phyloP scores from a whole-genome alignment of 805 yeast species.

The Sugiyamaella valdiviana region DNA sequence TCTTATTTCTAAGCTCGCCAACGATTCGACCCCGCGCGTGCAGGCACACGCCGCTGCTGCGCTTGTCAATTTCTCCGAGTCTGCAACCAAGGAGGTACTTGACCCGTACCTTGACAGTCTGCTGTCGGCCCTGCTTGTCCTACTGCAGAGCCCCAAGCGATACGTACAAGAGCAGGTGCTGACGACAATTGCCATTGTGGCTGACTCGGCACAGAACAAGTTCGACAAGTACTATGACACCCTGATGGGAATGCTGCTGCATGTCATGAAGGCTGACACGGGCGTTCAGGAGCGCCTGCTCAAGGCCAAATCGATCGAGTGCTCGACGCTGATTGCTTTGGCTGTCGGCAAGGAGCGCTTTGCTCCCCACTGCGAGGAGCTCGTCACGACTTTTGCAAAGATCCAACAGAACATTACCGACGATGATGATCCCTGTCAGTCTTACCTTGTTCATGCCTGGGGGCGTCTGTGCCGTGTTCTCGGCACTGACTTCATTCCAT shows the following conservation, averaged over 20 bases:
- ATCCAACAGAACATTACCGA: conserved; percentile 49
- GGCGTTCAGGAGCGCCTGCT: conserved; percentile 72
- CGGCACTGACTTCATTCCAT: conserved; percentile 81
- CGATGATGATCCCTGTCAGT: conserved; percentile 82
- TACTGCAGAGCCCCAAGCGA: conserved; percentile 78
- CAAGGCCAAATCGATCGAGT: conserved; percentile 92
- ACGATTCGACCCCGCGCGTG: conserved; percentile 69
- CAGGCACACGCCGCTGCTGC: conserved; percentile 99
- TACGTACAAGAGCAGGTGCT: conserved; percentile 96
- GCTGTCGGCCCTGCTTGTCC: conserved; percentile 62
- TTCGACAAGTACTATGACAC: conserved; percentile 91
- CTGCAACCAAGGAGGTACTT: conserved; percentile 75
- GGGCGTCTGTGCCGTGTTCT: conserved; percentile 82
- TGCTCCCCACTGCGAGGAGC: conserved; percentile 62
- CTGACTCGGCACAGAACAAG: conserved; percentile 88
- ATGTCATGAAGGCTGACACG: conserved; percentile 71
- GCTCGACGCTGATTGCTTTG: conserved; percentile 86
- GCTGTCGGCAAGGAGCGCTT: conserved; percentile 95
- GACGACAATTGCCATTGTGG: conserved; percentile 93
- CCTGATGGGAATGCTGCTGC: conserved; percentile 79
- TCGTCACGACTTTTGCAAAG: conserved; percentile 62
- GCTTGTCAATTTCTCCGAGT: conserved; percentile 88
- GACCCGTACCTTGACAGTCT: conserved; percentile 90
- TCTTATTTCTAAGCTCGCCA: conserved; percentile 69
- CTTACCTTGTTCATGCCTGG: conserved; percentile 93